Percentiles rank a stretch among this genome's conserved stretches.
phyloP scores from a whole-genome alignment of 1,284 basidiomycete genomes.

The Microbotryum intermedium region DNA sequence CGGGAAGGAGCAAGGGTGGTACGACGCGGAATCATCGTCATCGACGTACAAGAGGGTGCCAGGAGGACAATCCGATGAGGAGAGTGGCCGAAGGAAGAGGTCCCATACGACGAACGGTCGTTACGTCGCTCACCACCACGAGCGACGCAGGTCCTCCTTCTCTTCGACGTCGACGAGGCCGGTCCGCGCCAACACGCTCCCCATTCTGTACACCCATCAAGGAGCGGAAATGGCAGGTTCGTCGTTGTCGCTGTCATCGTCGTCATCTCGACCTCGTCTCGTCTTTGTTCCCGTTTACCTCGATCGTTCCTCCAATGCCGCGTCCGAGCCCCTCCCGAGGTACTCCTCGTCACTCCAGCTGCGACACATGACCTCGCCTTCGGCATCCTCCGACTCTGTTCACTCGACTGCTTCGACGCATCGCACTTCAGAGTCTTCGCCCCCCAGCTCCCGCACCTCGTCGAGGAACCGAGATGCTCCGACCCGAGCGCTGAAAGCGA shows the following conservation, averaged over 20 bases:
- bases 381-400: too few relatives aligned
- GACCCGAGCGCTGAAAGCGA: too few relatives aligned
- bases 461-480: too few relatives aligned
- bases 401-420: too few relatives aligned
- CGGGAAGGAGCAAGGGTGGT: background rate
- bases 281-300: slow-evolving; percentile 19
- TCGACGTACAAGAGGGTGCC: background rate
- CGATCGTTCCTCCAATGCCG: background rate
- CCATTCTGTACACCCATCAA: background rate
- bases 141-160: slow-evolving; percentile 6
- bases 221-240: background rate
- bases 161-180: background rate
- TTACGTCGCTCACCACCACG: background rate
- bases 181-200: background rate
- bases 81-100: background rate
- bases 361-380: too few relatives aligned
- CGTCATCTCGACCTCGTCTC: slow-evolving; percentile 1
- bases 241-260: background rate
- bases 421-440: too few relatives aligned
- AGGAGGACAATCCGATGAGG: background rate
- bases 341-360: too few relatives aligned
- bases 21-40: background rate
- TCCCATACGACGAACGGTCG: background rate
- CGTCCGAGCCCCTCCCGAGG: too few relatives aligned
- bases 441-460: too few relatives aligned